Base-by-base conservation (phyloP, 306 rosid genomes). In the Casuarina equisetifolia region DNA sequence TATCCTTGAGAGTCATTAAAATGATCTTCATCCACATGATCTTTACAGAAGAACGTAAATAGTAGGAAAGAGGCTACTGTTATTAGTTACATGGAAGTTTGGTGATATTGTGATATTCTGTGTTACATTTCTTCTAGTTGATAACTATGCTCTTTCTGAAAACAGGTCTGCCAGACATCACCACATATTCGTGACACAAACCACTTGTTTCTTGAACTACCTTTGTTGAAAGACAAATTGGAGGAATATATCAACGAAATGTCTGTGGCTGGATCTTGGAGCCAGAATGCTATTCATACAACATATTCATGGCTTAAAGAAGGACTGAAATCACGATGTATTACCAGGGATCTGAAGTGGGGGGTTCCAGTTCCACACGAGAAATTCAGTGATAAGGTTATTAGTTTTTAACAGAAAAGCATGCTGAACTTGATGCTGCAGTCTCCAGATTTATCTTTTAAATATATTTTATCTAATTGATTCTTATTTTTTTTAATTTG, bases 361-460 rank as follows among this genome's bases (percentile, higher is more conserved):
- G 98, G 98, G 50, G 98, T 95, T 82, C 97, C 98, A 0, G 98
- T 95, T 79, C 98, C 98, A 9, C 98, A 85, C 75, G 97, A 95
- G 75, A 91, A 79, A 71, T 95, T 86, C 82, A 88, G 83, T 48
- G 97, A 95, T 69, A 95, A 95, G 93, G 98, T 92, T 78, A 68
- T 64, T 64, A 17, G 49, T 40, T 38, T 12, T 62, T 11, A 3
- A 62, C 35, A 36, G 10, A 36, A 54, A 15, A 36, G 36, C 43
- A 61, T 35, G 19, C 70, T 64, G 70, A 64, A 64, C 19, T 64
- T 16, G 32, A 64, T 16, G 48, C 46, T 64, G 6, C 13, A 40
- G 12, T 64, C 2, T 39, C 6, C 11, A 64, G 16, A 6, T 7
- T 15, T 64, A 7, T 64, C 70, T 39, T 9, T 9, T 58, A 20